Percentiles rank a stretch among this genome's conserved stretches.
These are phyloP conservation scores for Clarkia xantiana DNA, from an alignment of 345 rosid species.

Conservation along the genomic window DNA sequence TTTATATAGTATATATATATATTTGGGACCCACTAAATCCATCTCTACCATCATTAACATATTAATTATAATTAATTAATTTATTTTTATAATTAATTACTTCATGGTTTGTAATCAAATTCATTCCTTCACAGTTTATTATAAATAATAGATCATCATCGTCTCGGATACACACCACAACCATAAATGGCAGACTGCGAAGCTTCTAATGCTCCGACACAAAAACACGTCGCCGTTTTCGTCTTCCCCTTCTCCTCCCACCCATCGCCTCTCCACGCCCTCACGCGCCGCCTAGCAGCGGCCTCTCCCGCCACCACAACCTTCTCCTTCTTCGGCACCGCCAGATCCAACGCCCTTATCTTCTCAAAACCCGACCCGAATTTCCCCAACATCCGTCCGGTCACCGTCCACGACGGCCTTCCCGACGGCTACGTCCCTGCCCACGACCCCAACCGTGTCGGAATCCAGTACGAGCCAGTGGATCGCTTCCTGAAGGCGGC, in stretches of 20 bases:
- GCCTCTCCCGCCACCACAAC: slow-evolving; percentile 7
- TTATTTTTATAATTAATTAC: too few relatives aligned
- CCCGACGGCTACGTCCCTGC: slow-evolving; percentile 10
- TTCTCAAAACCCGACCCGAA: neutral
- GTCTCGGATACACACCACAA: too few relatives aligned
- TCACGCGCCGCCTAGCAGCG: slow-evolving; percentile 14
- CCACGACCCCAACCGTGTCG: neutral
- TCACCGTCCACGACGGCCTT: slow-evolving; percentile 14
- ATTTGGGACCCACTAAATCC: too few relatives aligned
- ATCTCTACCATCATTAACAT: too few relatives aligned
- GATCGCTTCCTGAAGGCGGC: slow-evolving; percentile 24
- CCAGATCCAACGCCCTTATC: neutral
- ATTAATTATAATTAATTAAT: too few relatives aligned
- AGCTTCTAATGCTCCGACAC: too few relatives aligned
- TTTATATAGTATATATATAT: too few relatives aligned
- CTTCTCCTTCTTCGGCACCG: slow-evolving; percentile 13
- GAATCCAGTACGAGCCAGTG: slow-evolving; percentile 10
- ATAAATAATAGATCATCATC: too few relatives aligned
- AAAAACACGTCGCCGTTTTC: slow-evolving; percentile 17
- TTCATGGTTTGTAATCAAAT: too few relatives aligned
- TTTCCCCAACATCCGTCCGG: slow-evolving; percentile 9
- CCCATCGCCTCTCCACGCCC: slow-evolving; percentile 17
- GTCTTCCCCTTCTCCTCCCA: slow-evolving; percentile 26
- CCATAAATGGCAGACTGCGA: too few relatives aligned
- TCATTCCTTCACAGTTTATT: too few relatives aligned